Conservation (phyloP, 805 yeast species). For the Saccharomyces paradoxus region DNA sequence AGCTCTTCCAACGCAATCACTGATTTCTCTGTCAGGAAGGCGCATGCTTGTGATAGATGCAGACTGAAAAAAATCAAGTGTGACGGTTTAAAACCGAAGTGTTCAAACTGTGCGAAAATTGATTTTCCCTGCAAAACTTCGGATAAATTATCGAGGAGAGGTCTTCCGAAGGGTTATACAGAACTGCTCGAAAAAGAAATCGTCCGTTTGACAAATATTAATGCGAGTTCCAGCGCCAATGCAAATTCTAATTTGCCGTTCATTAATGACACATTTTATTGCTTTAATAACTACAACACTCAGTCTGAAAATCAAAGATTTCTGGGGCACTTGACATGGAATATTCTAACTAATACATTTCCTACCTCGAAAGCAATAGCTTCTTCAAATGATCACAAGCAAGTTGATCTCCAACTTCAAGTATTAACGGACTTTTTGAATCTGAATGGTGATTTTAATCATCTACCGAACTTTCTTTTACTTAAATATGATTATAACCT, state of each 20-base stretch:
- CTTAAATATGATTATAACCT: slow-evolving; percentile 11
- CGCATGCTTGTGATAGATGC: slow-evolving; percentile 83
- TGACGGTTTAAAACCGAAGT: slow-evolving; percentile 51
- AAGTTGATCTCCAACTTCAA: background rate
- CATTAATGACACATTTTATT: slow-evolving; percentile 23
- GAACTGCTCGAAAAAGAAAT: slow-evolving; percentile 61
- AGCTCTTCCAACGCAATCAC: background rate
- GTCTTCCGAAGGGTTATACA: slow-evolving; percentile 76
- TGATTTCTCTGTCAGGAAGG: slow-evolving; percentile 8
- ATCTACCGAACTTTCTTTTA: slow-evolving; percentile 17
- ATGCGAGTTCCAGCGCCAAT: background rate
- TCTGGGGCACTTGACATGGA: slow-evolving; percentile 25
- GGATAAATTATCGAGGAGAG: slow-evolving; percentile 66
- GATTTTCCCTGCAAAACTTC: slow-evolving; percentile 64
- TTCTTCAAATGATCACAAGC: background rate
- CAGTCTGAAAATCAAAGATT: slow-evolving; percentile 7
- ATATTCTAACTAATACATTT: slow-evolving; percentile 5
- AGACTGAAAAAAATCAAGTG: slow-evolving; percentile 36
- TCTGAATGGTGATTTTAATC: slow-evolving; percentile 11
- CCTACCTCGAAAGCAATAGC: background rate
- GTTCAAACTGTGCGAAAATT: slow-evolving; percentile 57
- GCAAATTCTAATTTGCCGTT: slow-evolving; percentile 11
- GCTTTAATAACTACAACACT: slow-evolving; percentile 13
- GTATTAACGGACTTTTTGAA: slow-evolving; percentile 7
- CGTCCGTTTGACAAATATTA: slow-evolving; percentile 28